Conservation (phyloP, 2,329 filamentous ascomycete genomes). For the Colletotrichum salicis region DNA sequence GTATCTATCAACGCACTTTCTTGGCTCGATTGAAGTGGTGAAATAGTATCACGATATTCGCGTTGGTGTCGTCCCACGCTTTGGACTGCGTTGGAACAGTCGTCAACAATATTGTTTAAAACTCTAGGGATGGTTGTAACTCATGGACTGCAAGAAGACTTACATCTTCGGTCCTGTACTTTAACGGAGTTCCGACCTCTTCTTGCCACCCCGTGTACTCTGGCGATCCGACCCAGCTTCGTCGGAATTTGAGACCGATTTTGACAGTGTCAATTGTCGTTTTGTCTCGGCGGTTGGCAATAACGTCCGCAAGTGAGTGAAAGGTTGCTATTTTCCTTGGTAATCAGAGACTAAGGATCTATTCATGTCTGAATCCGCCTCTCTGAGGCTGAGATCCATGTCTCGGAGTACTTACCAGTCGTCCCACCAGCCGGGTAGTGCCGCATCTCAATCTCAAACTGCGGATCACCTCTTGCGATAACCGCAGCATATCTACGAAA, state of each 20-base stretch:
- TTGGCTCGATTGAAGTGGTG: not conserved
- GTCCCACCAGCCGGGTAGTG: not conserved
- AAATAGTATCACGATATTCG: not conserved
- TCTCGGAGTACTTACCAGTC: not conserved
- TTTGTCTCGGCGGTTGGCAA: not conserved
- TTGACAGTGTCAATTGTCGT: not conserved
- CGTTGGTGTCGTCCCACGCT: not conserved
- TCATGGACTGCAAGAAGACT: not conserved
- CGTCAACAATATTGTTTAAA: not conserved
- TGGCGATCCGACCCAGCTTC: not conserved
- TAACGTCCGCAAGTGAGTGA: not conserved
- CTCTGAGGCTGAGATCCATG: too few species aligned
- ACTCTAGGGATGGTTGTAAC: not conserved
- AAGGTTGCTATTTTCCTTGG: not conserved
- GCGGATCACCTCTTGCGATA: not conserved
- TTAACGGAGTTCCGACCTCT: not conserved
- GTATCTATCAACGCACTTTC: not conserved
- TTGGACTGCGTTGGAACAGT: not conserved
- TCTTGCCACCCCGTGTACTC: not conserved
- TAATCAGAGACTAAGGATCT: not conserved
- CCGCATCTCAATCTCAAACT: not conserved
- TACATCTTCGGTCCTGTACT: not conserved
- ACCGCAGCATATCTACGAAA: not conserved
- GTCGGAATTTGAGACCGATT: not conserved
- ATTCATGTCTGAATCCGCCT: not conserved